Evolutionary conservation across 306 rosid genomes (phyloP).

Genomic region (Vigna hirtella): DNA sequence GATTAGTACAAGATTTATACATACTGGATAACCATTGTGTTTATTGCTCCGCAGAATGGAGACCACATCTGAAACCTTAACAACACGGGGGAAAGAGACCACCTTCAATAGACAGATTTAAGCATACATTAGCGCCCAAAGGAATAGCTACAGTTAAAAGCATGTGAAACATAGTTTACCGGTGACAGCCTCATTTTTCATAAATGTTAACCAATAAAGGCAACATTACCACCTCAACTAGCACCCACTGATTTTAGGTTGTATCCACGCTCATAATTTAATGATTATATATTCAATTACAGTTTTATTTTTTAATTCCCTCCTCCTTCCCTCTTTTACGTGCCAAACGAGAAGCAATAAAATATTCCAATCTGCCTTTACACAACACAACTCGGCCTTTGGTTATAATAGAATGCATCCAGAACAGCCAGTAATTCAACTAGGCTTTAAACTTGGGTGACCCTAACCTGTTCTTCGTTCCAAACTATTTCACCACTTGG

Average conservation of each 20-base stretch:
- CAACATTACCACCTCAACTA: background rate
- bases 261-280: slow-evolving; percentile 10
- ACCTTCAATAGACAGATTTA: slow-evolving; percentile 65
- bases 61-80: slow-evolving; percentile 89
- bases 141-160: slow-evolving; percentile 35
- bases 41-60: slow-evolving; percentile 82
- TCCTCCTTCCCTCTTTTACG: slow-evolving; percentile 27
- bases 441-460: slow-evolving; percentile 34
- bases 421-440: slow-evolving; percentile 32
- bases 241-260: background rate
- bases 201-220: background rate
- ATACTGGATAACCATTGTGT: slow-evolving; percentile 98
- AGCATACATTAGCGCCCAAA: slow-evolving; percentile 33
- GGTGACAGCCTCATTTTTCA: slow-evolving; percentile 20
- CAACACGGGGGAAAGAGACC: slow-evolving; percentile 86
- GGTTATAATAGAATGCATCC: slow-evolving; percentile 31
- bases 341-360: background rate
- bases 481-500: slow-evolving; percentile 22
- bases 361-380: slow-evolving; percentile 21
- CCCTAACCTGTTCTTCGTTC: slow-evolving; percentile 17
- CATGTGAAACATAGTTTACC: background rate
- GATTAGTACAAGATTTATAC: slow-evolving; percentile 48
- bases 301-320: background rate
- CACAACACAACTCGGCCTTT: slow-evolving; percentile 18
- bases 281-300: background rate